These are phyloP conservation scores for Xerocomellus intermedius DNA, from an alignment of 768 basidiomycete genomes.

Conservation along the genomic window DNA sequence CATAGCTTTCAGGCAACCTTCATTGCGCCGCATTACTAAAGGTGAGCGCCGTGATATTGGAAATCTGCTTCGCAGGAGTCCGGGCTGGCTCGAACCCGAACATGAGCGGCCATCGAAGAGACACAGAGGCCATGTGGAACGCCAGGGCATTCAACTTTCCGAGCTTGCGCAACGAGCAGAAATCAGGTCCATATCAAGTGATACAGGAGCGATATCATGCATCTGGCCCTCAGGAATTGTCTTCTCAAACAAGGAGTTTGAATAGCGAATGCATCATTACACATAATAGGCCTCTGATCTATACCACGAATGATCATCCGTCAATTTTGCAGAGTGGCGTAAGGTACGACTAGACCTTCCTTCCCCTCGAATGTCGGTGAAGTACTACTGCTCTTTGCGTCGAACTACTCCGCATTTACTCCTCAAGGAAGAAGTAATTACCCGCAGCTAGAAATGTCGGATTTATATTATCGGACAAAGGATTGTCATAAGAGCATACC, in stretches of 20 bases:
- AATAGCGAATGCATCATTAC: slow-evolving; percentile 9
- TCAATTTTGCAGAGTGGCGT: slow-evolving; percentile 7
- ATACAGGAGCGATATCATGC: not conserved
- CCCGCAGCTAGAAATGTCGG: slow-evolving; percentile 53
- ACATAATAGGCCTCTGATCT: slow-evolving; percentile 6
- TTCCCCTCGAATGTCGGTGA: not conserved
- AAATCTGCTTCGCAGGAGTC: not conserved
- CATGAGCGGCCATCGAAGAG: not conserved
- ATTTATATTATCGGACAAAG: slow-evolving; percentile 5
- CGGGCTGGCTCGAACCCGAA: not conserved
- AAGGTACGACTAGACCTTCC: slow-evolving; percentile 17
- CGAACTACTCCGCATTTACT: slow-evolving; percentile 38
- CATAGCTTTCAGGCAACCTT: not conserved
- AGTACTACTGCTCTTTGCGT: not conserved
- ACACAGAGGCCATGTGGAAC: not conserved
- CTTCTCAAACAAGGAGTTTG: not conserved
- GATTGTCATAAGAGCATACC: slow-evolving; percentile 39
- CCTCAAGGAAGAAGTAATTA: slow-evolving; percentile 93
- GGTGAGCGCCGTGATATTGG: not conserved
- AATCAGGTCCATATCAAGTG: not conserved
- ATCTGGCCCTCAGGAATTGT: not conserved
- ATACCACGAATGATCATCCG: slow-evolving; percentile 5
- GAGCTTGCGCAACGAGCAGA: not conserved
- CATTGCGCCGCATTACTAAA: not conserved
- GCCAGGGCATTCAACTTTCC: not conserved